These are phyloP conservation scores for Psilocybe cubensis DNA, from an alignment of 768 basidiomycete genomes.

Conservation along the genomic window DNA sequence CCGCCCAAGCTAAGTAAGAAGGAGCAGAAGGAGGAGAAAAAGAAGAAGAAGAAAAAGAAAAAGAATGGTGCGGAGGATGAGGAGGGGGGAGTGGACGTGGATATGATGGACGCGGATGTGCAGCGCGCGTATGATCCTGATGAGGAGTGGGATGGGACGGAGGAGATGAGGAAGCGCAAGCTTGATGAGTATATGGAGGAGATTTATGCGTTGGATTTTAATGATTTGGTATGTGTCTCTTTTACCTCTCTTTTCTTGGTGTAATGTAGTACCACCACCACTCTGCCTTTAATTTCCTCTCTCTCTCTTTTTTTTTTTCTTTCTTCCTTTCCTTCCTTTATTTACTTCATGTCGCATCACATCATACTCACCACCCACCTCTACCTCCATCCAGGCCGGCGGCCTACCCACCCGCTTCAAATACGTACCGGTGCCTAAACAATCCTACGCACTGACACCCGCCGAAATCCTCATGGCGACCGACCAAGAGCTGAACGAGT, in stretches of 20 bases:
- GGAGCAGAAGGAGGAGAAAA: constrained; percentile 20
- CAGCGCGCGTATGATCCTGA: constrained; percentile 40
- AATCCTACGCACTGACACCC: constrained; percentile 73
- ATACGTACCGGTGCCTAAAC: constrained; percentile 71
- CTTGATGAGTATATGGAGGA: constrained; percentile 91
- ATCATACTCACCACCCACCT: too few relatives aligned
- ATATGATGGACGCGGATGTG: constrained; percentile 52
- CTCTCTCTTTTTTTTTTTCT: not conserved
- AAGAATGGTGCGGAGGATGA: constrained; percentile 53
- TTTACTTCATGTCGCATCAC: constrained; percentile 5
- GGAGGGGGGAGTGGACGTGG: constrained; percentile 62
- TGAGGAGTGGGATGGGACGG: constrained; percentile 86
- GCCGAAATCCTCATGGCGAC: constrained; percentile 90
- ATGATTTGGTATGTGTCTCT: constrained; percentile 91
- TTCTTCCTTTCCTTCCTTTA: not conserved
- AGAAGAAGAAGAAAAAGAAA: constrained; percentile 51
- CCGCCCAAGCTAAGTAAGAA: constrained; percentile 20
- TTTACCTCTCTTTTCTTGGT: too few relatives aligned
- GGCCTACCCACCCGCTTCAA: constrained; percentile 93
- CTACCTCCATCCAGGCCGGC: constrained; percentile 70
- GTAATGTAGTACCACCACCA: too few relatives aligned
- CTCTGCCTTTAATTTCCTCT: not conserved
- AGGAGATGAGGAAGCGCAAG: constrained; percentile 85
- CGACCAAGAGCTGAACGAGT: constrained; percentile 91
- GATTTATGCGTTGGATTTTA: constrained; percentile 90